Percentiles rank a stretch among this genome's conserved stretches.
These are phyloP conservation scores for Nicotiana obtusifolia DNA, from an alignment of 257 asterid species.

Conservation along the genomic window DNA sequence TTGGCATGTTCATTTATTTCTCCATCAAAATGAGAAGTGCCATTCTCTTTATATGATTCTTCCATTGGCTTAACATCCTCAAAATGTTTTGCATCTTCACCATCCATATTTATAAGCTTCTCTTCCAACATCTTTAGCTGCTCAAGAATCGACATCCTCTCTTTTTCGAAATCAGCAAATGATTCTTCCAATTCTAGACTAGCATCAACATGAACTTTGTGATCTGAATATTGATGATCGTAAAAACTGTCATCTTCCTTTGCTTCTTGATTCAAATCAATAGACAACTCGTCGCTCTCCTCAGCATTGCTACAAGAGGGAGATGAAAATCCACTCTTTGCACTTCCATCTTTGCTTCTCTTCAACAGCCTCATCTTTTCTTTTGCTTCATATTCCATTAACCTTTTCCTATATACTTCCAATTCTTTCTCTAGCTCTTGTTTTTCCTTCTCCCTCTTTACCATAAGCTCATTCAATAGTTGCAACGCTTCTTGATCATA, in stretches of 20 bases:
- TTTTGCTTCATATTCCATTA: conserved; percentile 53
- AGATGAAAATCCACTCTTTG: conserved; percentile 62
- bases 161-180: conserved; percentile 82
- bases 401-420: conserved; percentile 54
- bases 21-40: conserved; percentile 16
- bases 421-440: conserved; percentile 70
- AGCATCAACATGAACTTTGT: conserved; percentile 53
- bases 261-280: conserved; percentile 63
- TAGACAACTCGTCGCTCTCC: conserved; percentile 73
- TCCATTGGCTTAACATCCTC: conserved; percentile 41
- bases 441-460: conserved; percentile 88
- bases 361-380: conserved; percentile 49
- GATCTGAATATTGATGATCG: conserved; percentile 25
- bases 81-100: conserved; percentile 35
- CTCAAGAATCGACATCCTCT: conserved; percentile 75
- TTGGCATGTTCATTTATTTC: conserved; percentile 26
- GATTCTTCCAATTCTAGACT: conserved; percentile 72
- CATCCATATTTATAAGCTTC: conserved; percentile 60
- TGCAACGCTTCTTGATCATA: conserved; percentile 98
- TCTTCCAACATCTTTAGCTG: conserved; percentile 83
- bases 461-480: conserved; percentile 83
- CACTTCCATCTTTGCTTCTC: conserved; percentile 55
- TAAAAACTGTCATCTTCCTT: conserved; percentile 52
- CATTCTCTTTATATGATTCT: conserved; percentile 25
- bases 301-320: conserved; percentile 73